A percentile compares a stretch with the other conserved stretches of the same genome.
These are phyloP conservation scores for Zygosaccharomyces pseudorouxii DNA, from an alignment of 805 yeast genomes.

Conservation along the genomic window DNA sequence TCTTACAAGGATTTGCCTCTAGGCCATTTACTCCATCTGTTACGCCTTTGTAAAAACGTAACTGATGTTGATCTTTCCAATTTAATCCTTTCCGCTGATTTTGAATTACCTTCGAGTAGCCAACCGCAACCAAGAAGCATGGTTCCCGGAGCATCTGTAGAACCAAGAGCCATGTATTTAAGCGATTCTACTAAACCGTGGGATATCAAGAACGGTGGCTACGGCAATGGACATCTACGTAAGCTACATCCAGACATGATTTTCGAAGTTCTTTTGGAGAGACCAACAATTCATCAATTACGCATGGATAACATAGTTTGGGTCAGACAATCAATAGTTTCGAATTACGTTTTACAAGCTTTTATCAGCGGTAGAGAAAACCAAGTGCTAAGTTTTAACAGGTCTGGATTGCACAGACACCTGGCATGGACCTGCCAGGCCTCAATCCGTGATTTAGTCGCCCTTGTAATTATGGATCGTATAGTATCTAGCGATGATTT, in stretches of 20 bases:
- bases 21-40: conserved; percentile 66
- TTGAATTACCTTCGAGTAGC: conserved; percentile 35
- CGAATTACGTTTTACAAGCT: conserved; percentile 20
- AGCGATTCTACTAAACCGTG: conserved; percentile 31
- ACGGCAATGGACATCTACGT: conserved; percentile 10
- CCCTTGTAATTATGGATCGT: conserved; percentile 25
- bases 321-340: conserved; percentile 32
- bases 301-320: conserved; percentile 29
- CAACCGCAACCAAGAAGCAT: conserved; percentile 9
- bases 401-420: conserved; percentile 32
- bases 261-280: conserved; percentile 16
- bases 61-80: conserved; percentile 52
- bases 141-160: conserved; percentile 16
- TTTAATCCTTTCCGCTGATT: conserved; percentile 63
- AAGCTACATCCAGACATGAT: conserved; percentile 22
- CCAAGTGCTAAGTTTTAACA: conserved; percentile 16
- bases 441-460: conserved; percentile 22
- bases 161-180: conserved; percentile 24
- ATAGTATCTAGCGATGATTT: conserved; percentile 23
- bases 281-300: conserved; percentile 7
- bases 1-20: conserved; percentile 72
- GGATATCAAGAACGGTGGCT: conserved; percentile 16
- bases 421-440: conserved; percentile 33
- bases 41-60: conserved; percentile 64
- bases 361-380: conserved; percentile 5